A percentile compares a stretch with the other conserved stretches of the same genome.
Conservation (phyloP, 2,329 filamentous ascomycete genomes). For the Anisogramma anomala region DNA sequence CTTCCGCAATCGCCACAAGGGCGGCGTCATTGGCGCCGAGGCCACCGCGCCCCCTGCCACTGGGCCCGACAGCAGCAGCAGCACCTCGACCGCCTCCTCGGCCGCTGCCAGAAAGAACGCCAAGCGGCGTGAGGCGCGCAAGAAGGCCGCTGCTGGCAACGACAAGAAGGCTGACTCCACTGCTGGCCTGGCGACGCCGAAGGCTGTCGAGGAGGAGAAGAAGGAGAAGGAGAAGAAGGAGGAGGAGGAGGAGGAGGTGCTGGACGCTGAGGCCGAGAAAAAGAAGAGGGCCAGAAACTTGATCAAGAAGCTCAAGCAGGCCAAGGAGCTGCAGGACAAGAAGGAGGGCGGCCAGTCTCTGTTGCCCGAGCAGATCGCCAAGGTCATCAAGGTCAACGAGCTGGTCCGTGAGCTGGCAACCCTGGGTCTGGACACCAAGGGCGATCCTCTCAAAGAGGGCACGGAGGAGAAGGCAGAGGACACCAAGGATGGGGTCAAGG, state of each 20-base stretch:
- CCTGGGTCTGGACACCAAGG: constrained; percentile 73
- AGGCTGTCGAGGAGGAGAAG: too few species aligned
- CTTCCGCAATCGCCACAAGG: constrained; percentile 55
- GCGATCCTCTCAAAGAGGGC: constrained; percentile 34
- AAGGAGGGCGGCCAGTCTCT: constrained; percentile 76
- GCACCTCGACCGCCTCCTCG: constrained; percentile 25
- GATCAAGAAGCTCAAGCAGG: constrained; percentile 91
- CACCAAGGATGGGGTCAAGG: constrained; percentile 17
- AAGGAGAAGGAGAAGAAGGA: too few species aligned
- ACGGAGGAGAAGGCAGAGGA: constrained; percentile 37
- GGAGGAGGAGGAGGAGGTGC: constrained; percentile 15
- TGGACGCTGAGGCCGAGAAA: constrained; percentile 62
- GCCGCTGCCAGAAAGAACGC: constrained; percentile 71
- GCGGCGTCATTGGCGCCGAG: constrained; percentile 20
- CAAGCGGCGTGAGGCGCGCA: constrained; percentile 51
- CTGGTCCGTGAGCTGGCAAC: constrained; percentile 77
- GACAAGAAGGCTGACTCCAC: not conserved
- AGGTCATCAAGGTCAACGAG: constrained; percentile 95
- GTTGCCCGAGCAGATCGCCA: constrained; percentile 89
- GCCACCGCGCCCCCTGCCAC: constrained; percentile 23
- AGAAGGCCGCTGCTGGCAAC: constrained; percentile 29
- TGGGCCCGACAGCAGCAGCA: not conserved
- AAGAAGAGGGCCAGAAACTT: constrained; percentile 89
- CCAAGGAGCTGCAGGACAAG: constrained; percentile 79
- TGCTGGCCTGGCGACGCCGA: too few species aligned